Evolutionary conservation across 2,329 filamentous ascomycete species (phyloP).

Genomic region (Colletotrichum sp.): DNA sequence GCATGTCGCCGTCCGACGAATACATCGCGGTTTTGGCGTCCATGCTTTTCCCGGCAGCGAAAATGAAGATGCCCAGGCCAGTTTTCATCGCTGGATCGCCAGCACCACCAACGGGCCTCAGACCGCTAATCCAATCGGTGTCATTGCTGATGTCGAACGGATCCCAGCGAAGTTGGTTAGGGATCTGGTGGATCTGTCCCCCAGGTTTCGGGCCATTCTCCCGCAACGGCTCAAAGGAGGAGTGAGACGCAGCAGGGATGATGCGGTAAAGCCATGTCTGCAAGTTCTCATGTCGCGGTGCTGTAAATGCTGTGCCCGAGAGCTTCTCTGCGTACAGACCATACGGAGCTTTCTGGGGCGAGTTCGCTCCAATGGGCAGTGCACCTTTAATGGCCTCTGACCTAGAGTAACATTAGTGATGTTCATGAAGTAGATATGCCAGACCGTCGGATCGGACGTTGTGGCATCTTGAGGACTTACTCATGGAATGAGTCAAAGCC

Average conservation of each 20-base stretch:
- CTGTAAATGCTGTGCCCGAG: constrained; percentile 65
- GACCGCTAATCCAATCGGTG: constrained; percentile 44
- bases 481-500: constrained; percentile 74
- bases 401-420: constrained; percentile 35
- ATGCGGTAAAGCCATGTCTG: constrained; percentile 68
- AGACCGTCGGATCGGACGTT: not conserved
- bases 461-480: constrained; percentile 44
- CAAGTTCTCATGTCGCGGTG: constrained; percentile 61
- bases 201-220: constrained; percentile 41
- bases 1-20: constrained; percentile 70
- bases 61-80: constrained; percentile 73
- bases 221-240: constrained; percentile 31
- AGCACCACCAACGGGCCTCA: constrained; percentile 70
- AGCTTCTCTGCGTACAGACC: constrained; percentile 75
- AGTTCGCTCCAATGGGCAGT: constrained; percentile 71
- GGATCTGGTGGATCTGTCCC: constrained; percentile 71
- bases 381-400: constrained; percentile 71
- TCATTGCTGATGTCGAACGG: constrained; percentile 68
- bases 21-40: constrained; percentile 71
- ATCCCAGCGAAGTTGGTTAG: constrained; percentile 86
- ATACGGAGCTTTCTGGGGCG: constrained; percentile 71
- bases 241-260: constrained; percentile 58
- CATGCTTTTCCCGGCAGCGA: constrained; percentile 73
- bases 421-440: accelerated
- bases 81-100: constrained; percentile 74